These are phyloP conservation scores for Gentiana straminea DNA, from an alignment of 257 asterid species.

Conservation along the genomic window DNA sequence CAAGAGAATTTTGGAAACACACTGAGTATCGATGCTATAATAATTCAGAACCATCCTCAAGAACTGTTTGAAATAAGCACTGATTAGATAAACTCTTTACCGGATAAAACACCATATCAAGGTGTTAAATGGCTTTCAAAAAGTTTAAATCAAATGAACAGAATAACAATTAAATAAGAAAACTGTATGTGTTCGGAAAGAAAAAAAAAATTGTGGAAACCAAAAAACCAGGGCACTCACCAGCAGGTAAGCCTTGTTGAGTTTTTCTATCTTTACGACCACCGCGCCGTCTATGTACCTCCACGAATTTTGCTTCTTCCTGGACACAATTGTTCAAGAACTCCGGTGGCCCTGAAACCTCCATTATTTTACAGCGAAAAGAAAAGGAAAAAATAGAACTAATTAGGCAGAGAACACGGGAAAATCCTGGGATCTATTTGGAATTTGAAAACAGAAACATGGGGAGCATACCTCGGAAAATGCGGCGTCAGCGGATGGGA, in stretches of 20 bases:
- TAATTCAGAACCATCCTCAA: background rate
- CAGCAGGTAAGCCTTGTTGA: conserved; percentile 65
- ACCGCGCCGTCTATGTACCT: conserved; percentile 44
- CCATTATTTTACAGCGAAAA: conserved; percentile 5
- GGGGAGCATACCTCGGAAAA: conserved; percentile 60
- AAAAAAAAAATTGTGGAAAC: background rate
- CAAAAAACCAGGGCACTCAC: conserved; percentile 15
- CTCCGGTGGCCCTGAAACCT: conserved; percentile 92
- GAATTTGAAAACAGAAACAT: background rate
- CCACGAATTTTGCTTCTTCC: conserved; percentile 36
- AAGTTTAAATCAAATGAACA: background rate
- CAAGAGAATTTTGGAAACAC: no score
- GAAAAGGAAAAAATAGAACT: background rate
- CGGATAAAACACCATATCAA: background rate
- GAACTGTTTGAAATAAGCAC: background rate
- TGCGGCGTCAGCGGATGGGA: conserved; percentile 85
- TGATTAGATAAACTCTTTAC: background rate
- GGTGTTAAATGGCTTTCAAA: no score
- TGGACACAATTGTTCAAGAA: conserved; percentile 60
- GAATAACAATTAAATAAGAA: background rate
- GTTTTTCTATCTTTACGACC: conserved; percentile 49
- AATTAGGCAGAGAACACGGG: conserved; percentile 13
- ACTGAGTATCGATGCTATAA: no score
- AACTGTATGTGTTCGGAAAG: no score
- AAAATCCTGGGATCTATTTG: background rate